Base-by-base conservation (phyloP, 306 rosid species). In the Psophocarpus tetragonolobus region DNA sequence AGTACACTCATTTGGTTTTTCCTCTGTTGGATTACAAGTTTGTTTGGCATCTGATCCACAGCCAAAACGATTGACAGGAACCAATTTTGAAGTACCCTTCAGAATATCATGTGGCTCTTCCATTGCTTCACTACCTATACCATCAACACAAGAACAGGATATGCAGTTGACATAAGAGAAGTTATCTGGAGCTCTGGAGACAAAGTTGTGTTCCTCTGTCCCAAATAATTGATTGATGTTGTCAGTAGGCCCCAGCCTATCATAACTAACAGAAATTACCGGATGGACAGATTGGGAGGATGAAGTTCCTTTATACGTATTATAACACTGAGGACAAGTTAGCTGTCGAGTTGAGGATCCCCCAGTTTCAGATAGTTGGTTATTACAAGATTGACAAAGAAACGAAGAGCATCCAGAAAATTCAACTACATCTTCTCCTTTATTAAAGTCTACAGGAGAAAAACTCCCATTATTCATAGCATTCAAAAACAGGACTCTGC, bases 401-500 rank as follows among this genome's bases (percentile, higher is more conserved):
- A 86, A 68, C 61, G 93, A 86, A 73, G 88, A 24, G 81, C 87
- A 57, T 62, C 85, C 84, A 71, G 87, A 61, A 33, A 85, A 80
- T 84, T 82, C 85, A 84, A 74, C 71, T 68, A 56, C 73, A 63
- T 81, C 81, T 30, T 76, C 45, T 21, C 71, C 86, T 36, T 81
- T 70, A 70, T 64, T 54, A 44, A 79, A 77, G 80, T 82, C 88
- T 87, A 79, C 84, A 0, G 86, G 54, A 57, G 90, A 45, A 85
- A 86, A 86, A 60, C 69, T 68, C 53, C 73, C 88, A 61, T 80
- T 87, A 65, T 64, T 69, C 45, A 85, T 81, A 82, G 86, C 84
- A 65, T 86, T 95, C 68, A 91, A 81, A 86, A 92, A 96, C 36
- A 96, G 82, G 35, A 88, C 85, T 82, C 91, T 87, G 81, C 97